Evolutionary conservation across 495 filamentous ascomycete genomes (phyloP).

Genomic region (Aspergillus bridgeri): DNA sequence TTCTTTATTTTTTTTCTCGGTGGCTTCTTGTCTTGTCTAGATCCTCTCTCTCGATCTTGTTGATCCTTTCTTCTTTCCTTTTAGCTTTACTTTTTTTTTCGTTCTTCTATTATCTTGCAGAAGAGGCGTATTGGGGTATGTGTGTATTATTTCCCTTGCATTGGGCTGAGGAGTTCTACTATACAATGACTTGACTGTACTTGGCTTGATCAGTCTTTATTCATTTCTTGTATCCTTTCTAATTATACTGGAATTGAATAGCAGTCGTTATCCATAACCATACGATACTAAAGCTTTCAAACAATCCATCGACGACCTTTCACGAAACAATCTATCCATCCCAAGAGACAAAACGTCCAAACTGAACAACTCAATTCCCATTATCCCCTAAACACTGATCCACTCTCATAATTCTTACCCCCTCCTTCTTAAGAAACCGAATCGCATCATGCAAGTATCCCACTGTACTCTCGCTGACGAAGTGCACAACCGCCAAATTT

Average conservation of each 20-base stretch:
- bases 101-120: neutral
- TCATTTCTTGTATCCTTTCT: neutral
- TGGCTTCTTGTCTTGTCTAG: no score
- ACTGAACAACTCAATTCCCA: neutral
- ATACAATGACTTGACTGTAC: neutral
- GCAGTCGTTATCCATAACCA: neutral
- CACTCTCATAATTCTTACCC: conserved; percentile 70
- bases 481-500: conserved; percentile 75
- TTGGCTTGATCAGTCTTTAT: neutral
- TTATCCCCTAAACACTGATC: conserved; percentile 76
- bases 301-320: neutral
- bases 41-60: no score
- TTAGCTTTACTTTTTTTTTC: neutral
- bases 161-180: neutral
- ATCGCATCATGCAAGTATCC: conserved; percentile 67
- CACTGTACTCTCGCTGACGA: conserved; percentile 66
- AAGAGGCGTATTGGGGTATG: no score
- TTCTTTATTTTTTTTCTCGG: conserved; percentile 12
- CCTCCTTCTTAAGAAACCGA: conserved; percentile 59
- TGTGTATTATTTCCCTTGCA: no score
- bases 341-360: neutral
- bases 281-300: neutral
- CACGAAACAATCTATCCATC: neutral
- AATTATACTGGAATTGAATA: no score
- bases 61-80: no score